Evolutionary conservation across 2,329 filamentous ascomycete species (phyloP), one percentile per base, ranked within the genome.

Genomic region (Ophiocordyceps unilateralis): DNA sequence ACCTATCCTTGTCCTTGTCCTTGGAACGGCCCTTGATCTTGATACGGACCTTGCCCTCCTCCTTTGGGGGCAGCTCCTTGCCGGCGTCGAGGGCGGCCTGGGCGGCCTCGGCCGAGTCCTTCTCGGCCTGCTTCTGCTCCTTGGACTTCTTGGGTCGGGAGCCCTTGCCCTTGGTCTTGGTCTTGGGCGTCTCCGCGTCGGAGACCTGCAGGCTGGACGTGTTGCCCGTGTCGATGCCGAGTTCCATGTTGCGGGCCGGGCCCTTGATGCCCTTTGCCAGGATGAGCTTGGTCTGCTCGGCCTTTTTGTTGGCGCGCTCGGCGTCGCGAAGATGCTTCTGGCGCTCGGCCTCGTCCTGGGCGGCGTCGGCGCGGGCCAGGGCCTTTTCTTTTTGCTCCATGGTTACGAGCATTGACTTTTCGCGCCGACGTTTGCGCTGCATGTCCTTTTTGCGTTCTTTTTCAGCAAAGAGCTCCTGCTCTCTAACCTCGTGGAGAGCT

Each of bases 401-500:
- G 7, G 87, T 89, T 46, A 93, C 82, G 4, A 87, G 87, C 70
- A 95, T 87, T 5, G 89, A 93, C 66, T 95, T 95, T 59, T 96
- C 89, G 17, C 91, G 82, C 38, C 91, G 81, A 46, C 91, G 78
- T 67, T 96, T 98, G 49, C 91, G 83, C 60, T 98, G 91, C 86
- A 98, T 96, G 57, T 98, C 91, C 67, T 98, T 98, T 69, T 98
- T 98, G 50, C 91, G 85, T 63, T 98, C 91, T 65, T 98, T 98
- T 62, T 98, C 91, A 47, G 89, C 87, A 47, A 83, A 82, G 8
- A 95, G 71, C 59, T 95, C 89, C 50, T 86, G 85, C 47, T 87
- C 82, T 50, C 91, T 83, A 2, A 96, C 89, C 53, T 94, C 82
- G 43, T 83, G 76, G 46, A 89, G 74, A 1, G 91, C 89, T 36